Percentiles rank a stretch among this genome's conserved stretches.
phyloP scores from a whole-genome alignment of 1,284 basidiomycete genomes.

The Albatrellus sp. region DNA sequence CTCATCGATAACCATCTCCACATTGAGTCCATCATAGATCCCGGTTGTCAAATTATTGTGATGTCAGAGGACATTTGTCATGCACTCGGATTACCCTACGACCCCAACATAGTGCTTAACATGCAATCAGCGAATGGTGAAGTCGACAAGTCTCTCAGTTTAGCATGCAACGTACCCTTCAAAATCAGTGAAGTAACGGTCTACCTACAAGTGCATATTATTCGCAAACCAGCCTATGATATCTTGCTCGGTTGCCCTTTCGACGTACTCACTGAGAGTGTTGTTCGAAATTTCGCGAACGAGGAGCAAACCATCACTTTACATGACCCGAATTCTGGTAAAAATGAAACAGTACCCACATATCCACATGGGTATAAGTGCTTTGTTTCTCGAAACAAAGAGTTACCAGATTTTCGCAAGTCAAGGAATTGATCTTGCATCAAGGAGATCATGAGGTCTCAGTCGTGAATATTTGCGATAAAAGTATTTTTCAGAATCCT shows the following conservation, averaged over 20 bases:
- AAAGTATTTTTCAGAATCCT: no score
- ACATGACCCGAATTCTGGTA: not conserved
- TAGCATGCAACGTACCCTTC: constrained; percentile 9
- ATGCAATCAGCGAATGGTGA: constrained; percentile 14
- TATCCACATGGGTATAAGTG: not conserved
- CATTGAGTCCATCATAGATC: no score
- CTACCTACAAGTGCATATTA: constrained; percentile 16
- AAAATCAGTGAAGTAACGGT: constrained; percentile 3
- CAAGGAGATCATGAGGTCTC: no score
- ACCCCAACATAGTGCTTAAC: not conserved
- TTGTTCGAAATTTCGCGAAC: not conserved
- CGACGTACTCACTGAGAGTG: not conserved
- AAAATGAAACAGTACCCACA: not conserved
- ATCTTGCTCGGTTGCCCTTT: constrained; percentile 11
- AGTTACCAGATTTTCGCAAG: no score
- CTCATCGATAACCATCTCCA: no score
- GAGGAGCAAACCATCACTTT: not conserved
- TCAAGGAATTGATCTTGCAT: no score
- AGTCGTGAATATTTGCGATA: no score
- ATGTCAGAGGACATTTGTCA: not conserved
- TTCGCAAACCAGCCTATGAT: constrained; percentile 18
- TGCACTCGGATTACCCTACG: not conserved
- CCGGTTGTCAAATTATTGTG: no score
- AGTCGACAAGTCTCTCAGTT: constrained; percentile 13
- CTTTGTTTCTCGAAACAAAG: no score